These are phyloP conservation scores for Aspergillus brasiliensis DNA, from an alignment of 2,329 filamentous ascomycete genomes.

Conservation along the genomic window DNA sequence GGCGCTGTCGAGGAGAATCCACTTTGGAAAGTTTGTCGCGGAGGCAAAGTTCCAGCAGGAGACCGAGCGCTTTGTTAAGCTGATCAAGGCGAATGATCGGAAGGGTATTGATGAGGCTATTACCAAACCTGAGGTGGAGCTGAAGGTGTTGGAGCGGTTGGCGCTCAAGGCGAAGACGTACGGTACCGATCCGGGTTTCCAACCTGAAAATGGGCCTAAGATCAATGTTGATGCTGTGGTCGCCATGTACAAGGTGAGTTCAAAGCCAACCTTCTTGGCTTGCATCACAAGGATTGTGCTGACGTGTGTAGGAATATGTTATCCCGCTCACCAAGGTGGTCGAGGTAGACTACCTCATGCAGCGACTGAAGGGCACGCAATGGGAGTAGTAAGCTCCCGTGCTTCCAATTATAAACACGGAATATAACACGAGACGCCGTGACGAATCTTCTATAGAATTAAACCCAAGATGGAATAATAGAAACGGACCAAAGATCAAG, in stretches of 20 bases:
- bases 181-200: conserved; percentile 78
- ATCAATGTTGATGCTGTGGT: conserved; percentile 92
- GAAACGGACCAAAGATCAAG: too few species aligned
- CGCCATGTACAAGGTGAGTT: conserved; percentile 70
- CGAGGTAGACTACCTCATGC: conserved; percentile 97
- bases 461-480: not conserved
- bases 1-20: conserved; percentile 84
- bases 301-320: conserved; percentile 64
- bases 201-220: conserved; percentile 59
- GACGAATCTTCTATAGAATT: conserved; percentile 1
- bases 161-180: conserved; percentile 90
- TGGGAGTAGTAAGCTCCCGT: conserved; percentile 41
- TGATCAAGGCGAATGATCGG: conserved; percentile 81
- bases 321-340: conserved; percentile 98
- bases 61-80: conserved; percentile 72
- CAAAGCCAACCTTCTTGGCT: not conserved
- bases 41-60: conserved; percentile 92
- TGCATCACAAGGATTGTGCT: not conserved
- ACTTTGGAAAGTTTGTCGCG: conserved; percentile 98
- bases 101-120: conserved; percentile 85
- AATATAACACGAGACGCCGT: not conserved
- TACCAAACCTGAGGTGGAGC: conserved; percentile 84
- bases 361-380: conserved; percentile 66
- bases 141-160: conserved; percentile 84
- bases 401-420: not conserved